Evolutionary conservation across 768 basidiomycete species (phyloP).

Genomic region (Symmetrospora coprosmae): DNA sequence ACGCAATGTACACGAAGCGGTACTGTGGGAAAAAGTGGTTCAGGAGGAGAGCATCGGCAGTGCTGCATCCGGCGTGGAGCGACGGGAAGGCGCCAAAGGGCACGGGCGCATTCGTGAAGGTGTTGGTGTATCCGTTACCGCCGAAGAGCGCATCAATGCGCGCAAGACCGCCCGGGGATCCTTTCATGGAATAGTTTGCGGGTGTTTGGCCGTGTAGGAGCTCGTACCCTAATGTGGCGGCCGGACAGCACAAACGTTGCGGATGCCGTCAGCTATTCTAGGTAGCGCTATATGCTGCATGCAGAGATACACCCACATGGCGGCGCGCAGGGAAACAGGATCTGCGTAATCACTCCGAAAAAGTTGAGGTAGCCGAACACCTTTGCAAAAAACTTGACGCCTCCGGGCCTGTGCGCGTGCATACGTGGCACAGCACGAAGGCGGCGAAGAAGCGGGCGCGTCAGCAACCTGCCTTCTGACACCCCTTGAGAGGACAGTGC

Average conservation of each 20-base stretch:
- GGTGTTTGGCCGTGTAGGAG: slow-evolving; percentile 91
- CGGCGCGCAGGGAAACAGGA: slow-evolving; percentile 78
- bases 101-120: slow-evolving; percentile 75
- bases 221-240: slow-evolving; percentile 94
- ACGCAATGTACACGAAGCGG: slow-evolving; percentile 47
- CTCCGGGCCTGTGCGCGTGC: slow-evolving; percentile 38
- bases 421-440: background rate
- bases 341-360: slow-evolving; percentile 70
- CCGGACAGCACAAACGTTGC: slow-evolving; percentile 34
- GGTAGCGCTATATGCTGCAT: background rate
- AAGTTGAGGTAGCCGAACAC: slow-evolving; percentile 90
- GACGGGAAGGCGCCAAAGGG: slow-evolving; percentile 96
- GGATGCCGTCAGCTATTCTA: background rate
- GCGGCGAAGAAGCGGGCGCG: background rate
- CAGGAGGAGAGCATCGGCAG: slow-evolving; percentile 81
- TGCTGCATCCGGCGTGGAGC: slow-evolving; percentile 77
- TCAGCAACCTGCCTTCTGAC: background rate
- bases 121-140: slow-evolving; percentile 55
- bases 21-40: slow-evolving; percentile 77
- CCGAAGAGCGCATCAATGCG: slow-evolving; percentile 83
- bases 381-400: slow-evolving; percentile 67
- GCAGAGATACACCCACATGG: slow-evolving; percentile 44
- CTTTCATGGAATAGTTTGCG: slow-evolving; percentile 78
- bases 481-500: background rate
- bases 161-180: slow-evolving; percentile 80